phyloP scores from a whole-genome alignment of 345 rosid species.

The Dovyalis caffra region DNA sequence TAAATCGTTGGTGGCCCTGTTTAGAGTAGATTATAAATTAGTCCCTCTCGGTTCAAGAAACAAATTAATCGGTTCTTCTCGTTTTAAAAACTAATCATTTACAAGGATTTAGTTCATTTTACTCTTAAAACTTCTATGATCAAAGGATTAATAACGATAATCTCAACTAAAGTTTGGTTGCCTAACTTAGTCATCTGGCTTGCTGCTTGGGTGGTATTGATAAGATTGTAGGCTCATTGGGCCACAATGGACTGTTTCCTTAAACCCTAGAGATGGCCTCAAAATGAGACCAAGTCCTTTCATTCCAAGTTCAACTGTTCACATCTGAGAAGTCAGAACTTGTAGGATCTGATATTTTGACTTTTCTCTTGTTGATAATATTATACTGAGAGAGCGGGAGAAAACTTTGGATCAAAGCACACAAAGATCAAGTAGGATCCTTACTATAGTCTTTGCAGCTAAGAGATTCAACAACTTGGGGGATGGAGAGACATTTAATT shows the following conservation, averaged over 20 bases:
- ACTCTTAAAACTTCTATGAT: background rate
- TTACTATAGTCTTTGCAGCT: background rate
- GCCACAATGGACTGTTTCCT: background rate
- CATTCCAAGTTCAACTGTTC: background rate
- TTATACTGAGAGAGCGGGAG: too few relatives aligned
- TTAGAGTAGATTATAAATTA: too few relatives aligned
- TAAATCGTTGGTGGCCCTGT: background rate
- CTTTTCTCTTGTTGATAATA: background rate
- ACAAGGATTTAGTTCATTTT: background rate
- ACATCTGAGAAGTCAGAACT: background rate
- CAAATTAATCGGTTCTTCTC: background rate
- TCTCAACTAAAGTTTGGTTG: background rate
- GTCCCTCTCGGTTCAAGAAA: too few relatives aligned
- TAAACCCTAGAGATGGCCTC: background rate
- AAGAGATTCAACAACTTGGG: background rate
- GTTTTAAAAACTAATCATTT: background rate
- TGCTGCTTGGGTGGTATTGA: too few relatives aligned
- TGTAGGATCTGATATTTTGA: too few relatives aligned
- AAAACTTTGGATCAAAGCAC: background rate
- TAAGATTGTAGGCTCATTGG: too few relatives aligned
- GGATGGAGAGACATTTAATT: background rate
- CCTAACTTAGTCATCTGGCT: background rate
- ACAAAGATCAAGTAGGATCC: background rate
- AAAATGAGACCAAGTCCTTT: background rate
- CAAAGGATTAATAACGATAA: background rate